Evolutionary conservation across 768 basidiomycete species (phyloP).

Genomic region (Tricholoma saponaceum): DNA sequence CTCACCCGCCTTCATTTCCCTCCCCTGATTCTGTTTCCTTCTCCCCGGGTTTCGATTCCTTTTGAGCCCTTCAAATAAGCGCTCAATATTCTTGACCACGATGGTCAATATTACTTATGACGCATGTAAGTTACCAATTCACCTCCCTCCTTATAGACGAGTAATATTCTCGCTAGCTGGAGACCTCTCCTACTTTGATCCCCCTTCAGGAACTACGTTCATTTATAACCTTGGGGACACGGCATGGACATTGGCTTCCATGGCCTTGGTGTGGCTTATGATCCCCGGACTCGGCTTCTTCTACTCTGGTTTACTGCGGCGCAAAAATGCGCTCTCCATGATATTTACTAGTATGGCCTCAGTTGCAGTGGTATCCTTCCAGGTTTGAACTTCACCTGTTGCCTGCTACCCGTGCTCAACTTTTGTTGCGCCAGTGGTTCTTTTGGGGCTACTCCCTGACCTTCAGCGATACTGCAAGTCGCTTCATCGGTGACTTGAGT

Average conservation of each 20-base stretch:
- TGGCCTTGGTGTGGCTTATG: constrained; percentile 84
- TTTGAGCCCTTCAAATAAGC: background rate
- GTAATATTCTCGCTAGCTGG: constrained; percentile 28
- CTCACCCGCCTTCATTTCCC: background rate
- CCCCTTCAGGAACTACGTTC: constrained; percentile 23
- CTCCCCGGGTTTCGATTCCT: background rate
- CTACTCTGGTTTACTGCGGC: constrained; percentile 85
- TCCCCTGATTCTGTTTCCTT: background rate
- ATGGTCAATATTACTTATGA: constrained; percentile 32
- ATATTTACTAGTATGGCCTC: constrained; percentile 78
- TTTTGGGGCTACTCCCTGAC: constrained; percentile 96
- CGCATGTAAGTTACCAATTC: constrained; percentile 16
- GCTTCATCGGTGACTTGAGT: constrained; percentile 87
- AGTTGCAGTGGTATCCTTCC: constrained; percentile 78
- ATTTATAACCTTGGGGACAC: constrained; percentile 49
- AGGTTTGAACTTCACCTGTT: constrained; percentile 43
- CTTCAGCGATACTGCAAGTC: constrained; percentile 71
- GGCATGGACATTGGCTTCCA: constrained; percentile 60
- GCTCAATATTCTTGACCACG: constrained; percentile 1
- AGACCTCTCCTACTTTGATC: constrained; percentile 28
- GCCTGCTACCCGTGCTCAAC: background rate
- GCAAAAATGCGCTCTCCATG: constrained; percentile 93
- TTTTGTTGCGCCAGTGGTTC: constrained; percentile 63
- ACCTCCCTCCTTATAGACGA: background rate
- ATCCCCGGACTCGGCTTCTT: constrained; percentile 83